Base-by-base conservation (phyloP, 2,329 filamentous ascomycete genomes). In the Magnaporthales sp. region DNA sequence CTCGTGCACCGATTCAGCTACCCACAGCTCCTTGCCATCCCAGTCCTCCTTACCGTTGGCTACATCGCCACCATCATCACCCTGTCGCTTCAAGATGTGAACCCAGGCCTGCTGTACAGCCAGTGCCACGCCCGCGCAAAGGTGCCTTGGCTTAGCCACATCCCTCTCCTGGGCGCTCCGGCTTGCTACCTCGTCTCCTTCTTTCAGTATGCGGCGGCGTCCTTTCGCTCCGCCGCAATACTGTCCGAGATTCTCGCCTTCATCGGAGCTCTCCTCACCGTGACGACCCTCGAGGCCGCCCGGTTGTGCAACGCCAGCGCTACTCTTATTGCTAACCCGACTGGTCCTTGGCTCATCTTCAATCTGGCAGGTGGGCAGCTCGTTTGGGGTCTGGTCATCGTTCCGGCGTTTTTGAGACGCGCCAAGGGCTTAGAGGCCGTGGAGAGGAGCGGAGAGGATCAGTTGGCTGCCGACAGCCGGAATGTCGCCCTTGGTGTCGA, bases 1-100 rank as follows among this genome's bases (percentile, higher is more conserved):
- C 84, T 84, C 19, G 81, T 87, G 66, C 82, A 84, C 38, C 78
- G 79, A 71, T 81, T 87, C 71, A 76, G 81, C 62, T 80, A 85
- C 63, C 82, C 80, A 56, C 83, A 83, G 73, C 74, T 84, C 9
- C 74, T 86, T 68, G 78, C 86, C 46, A 74, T 82, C n/a, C 79
- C 83, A 10, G 75, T 83, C 63, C 72, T 84, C 31, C 77, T 85
- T 65, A 77, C 81, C 70, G 60, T 80, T 67, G 72, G 76, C 56
- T 83, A 82, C 4, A 74, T 74, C 30, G 66, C 75, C 68, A 70
- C 75, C 29, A 78, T 85, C 70, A 80, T 82, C 69, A 67, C 76
- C 31, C 78, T 82, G 73, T 78, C 79, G 58, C 64, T 66, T 0
- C 54, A 61, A n/a, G 82, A 84, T 74, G 78, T 83, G 73, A 83